Base-by-base conservation (phyloP, 2,329 filamentous ascomycete genomes). In the Colletotrichum zoysiae region DNA sequence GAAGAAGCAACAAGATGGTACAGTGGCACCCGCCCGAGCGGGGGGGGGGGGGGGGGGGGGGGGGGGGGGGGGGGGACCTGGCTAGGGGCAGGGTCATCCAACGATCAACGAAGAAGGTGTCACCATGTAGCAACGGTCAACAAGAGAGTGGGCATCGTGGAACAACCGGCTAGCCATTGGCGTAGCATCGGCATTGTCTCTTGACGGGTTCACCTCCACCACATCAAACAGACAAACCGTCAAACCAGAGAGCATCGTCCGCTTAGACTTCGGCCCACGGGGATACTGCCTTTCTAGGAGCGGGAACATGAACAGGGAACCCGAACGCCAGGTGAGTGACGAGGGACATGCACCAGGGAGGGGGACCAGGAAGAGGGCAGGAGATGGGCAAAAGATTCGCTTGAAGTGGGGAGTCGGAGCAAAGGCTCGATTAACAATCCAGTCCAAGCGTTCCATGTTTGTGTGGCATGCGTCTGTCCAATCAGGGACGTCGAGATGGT, bases 301-400 rank as follows among this genome's bases (percentile, higher is more conserved):
- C 42, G 40, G 20, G 20, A 42, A 44, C 48, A 44, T 44, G 38
- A 30, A 40, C n/a, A 35, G 38, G 44, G 33, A 55, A 60, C 23
- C 57, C 33, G 35, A 33, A 42, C 6, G 18, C 48, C 23, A 40
- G 48, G 55, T 12, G 58, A n/a, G 55, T 12, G 58, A n/a, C 26
- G 23, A 44, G 35, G 50, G 40, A 30, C 1, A 18, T 20, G 6
- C 50, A 30, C 51, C 18, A n/a, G 18, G 55, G 11, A 35, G 26
- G 26, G 26, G 3, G 26, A 26, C 26, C 23, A 53, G 20, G 53
- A 64, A 59, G 58, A 48, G 44, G 11, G 56, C 18, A 71, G 30
- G 18, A 64, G 65, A 71, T 63, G 46, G 59, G 65, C 65, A 64
- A 68, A 69, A 71, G 65, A 65, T 71, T 71, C 65, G 69, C 65